Evolutionary conservation across 2,329 filamentous ascomycete species (phyloP).

Genomic region (Verticillium nubilum): DNA sequence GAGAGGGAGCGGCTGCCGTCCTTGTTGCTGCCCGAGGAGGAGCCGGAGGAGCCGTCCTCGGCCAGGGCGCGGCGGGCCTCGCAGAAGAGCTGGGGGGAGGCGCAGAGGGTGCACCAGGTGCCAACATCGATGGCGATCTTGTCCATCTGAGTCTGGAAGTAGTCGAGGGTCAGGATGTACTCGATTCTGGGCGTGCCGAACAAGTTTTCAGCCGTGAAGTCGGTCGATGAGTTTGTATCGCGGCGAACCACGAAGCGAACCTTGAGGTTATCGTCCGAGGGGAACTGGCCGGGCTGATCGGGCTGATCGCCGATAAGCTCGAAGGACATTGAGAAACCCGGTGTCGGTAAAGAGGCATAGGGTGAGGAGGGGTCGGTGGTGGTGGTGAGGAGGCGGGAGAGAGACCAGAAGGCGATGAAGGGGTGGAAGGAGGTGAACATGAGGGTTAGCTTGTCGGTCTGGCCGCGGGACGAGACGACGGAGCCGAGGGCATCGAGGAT

Average conservation of each 20-base stretch:
- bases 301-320: constrained; percentile 46
- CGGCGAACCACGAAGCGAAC: constrained; percentile 55
- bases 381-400: constrained; percentile 39
- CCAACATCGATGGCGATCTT: constrained; percentile 24
- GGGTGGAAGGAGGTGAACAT: constrained; percentile 50
- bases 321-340: constrained; percentile 70
- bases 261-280: constrained; percentile 31
- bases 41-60: constrained; percentile 3
- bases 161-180: constrained; percentile 27
- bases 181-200: constrained; percentile 30
- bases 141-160: constrained; percentile 32
- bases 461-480: constrained; percentile 33
- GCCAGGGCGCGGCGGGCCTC: constrained; percentile 1
- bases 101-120: constrained; percentile 41
- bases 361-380: constrained; percentile 43
- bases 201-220: constrained; percentile 31
- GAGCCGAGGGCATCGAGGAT: constrained; percentile 36
- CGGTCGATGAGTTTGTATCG: constrained; percentile 29
- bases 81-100: constrained; percentile 32
- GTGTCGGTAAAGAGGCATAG: constrained; percentile 47
- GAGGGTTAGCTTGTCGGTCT: constrained; percentile 41
- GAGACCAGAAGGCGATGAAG: constrained; percentile 48
- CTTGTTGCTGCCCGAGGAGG: not conserved
- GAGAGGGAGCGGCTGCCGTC: not conserved
- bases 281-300: constrained; percentile 17